A percentile compares a stretch with the other conserved stretches of the same genome.
Conservation (phyloP, 768 basidiomycete genomes). For the Filobasidium floriforme region DNA sequence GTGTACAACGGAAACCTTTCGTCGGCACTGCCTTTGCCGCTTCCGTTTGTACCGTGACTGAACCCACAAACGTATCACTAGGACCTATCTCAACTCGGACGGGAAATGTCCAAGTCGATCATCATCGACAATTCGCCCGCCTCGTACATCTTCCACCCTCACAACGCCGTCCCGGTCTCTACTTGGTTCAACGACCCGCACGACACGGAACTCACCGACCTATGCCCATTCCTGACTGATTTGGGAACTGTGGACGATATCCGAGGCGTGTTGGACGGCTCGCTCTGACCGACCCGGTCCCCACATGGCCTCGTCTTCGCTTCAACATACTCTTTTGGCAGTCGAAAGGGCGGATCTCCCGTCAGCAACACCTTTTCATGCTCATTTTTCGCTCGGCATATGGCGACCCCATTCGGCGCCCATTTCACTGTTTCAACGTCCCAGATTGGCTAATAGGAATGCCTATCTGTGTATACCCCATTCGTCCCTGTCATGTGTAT, state of each 20-base stretch:
- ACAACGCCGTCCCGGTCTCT: slow-evolving; percentile 97
- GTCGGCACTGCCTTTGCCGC: slow-evolving; percentile 3
- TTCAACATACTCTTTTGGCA: too few species aligned
- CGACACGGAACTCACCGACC: slow-evolving; percentile 91
- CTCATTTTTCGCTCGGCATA: too few species aligned
- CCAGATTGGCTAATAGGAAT: too few species aligned
- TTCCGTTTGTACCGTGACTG: background rate
- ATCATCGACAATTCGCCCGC: slow-evolving; percentile 99
- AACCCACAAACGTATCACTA: slow-evolving; percentile 41
- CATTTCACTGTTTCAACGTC: too few species aligned
- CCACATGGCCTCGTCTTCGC: background rate
- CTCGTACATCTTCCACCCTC: slow-evolving; percentile 97
- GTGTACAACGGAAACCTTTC: background rate
- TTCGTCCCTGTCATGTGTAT: too few species aligned
- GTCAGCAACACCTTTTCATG: too few species aligned
- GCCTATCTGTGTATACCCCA: too few species aligned
- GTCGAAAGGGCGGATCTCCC: too few species aligned
- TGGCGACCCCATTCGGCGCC: too few species aligned
- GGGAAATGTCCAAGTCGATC: slow-evolving; percentile 85
- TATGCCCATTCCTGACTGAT: slow-evolving; percentile 89
- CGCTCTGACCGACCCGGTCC: slow-evolving; percentile 20
- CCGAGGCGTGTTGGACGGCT: slow-evolving; percentile 77
- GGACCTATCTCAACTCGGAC: slow-evolving; percentile 95
- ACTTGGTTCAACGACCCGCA: slow-evolving; percentile 99
- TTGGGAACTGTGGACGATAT: slow-evolving; percentile 78